Percentiles rank a stretch among this genome's conserved stretches.
These are phyloP conservation scores for Aspergillus aculeatus DNA, from an alignment of 2,329 filamentous ascomycete species.

Conservation along the genomic window DNA sequence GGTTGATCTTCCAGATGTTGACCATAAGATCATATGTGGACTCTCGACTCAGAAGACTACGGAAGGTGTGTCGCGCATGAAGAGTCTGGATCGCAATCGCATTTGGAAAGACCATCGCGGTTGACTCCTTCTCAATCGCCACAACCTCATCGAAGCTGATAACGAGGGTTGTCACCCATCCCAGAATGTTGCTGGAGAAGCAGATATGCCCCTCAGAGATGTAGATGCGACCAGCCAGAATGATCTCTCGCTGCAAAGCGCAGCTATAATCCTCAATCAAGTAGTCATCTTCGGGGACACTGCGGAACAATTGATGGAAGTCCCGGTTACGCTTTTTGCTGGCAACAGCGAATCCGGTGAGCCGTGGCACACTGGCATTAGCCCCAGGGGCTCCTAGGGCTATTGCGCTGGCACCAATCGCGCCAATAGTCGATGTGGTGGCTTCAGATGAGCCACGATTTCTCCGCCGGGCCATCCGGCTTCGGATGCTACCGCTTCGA, in stretches of 20 bases:
- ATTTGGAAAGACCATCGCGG: conserved; percentile 92
- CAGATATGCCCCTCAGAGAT: conserved; percentile 97
- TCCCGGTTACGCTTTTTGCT: conserved; percentile 95
- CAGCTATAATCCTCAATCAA: conserved; percentile 98
- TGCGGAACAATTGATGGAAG: conserved; percentile 91
- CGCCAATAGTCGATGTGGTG: conserved; percentile 67
- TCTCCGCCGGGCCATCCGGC: conserved; percentile 62
- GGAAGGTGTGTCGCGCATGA: conserved; percentile 93
- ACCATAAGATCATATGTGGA: conserved; percentile 96
- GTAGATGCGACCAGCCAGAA: conserved; percentile 89
- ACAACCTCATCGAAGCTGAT: conserved; percentile 99
- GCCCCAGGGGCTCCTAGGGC: conserved; percentile 65
- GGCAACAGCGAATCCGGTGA: conserved; percentile 93
- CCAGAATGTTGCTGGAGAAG: conserved; percentile 98
- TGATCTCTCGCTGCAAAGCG: conserved; percentile 89
- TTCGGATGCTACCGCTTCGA: conserved; percentile 66
- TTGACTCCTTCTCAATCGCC: conserved; percentile 94
- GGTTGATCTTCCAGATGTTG: conserved; percentile 96
- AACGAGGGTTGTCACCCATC: conserved; percentile 95
- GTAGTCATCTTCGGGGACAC: conserved; percentile 96
- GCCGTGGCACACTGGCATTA: conserved; percentile 63
- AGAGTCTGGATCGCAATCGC: conserved; percentile 95
- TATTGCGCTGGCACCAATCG: conserved; percentile 68
- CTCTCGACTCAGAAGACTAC: conserved; percentile 90
- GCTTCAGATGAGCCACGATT: conserved; percentile 81